A percentile compares a stretch with the other conserved stretches of the same genome.
phyloP scores from a whole-genome alignment of 73 alveolate species.

The Paraurostyla sp. region DNA sequence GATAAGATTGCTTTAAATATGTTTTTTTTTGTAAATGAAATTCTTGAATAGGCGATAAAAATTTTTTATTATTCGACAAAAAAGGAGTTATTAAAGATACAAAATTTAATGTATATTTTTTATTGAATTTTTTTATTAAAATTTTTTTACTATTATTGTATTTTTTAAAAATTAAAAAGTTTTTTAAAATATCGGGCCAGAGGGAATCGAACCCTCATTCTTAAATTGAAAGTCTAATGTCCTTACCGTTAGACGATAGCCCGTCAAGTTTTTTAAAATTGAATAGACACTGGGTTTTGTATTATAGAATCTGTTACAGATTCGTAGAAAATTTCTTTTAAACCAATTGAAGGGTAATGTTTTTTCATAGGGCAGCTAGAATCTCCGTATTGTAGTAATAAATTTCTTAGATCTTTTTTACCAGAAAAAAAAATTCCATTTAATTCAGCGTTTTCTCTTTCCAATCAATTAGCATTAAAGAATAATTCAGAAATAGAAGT shows the following conservation, averaged over 20 bases:
- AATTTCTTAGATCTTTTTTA: slow-evolving; percentile 1
- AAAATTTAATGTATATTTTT: not conserved
- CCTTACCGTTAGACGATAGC: slow-evolving; percentile 52
- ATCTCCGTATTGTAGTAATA: slow-evolving; percentile 20
- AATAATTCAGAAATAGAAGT: not conserved
- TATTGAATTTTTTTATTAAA: too few relatives aligned
- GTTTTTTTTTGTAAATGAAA: not conserved
- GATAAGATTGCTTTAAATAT: not conserved
- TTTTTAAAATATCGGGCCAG: not conserved
- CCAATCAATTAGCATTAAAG: slow-evolving; percentile 21
- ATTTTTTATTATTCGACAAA: not conserved
- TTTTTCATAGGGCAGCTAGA: not conserved
- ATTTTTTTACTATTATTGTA: too few relatives aligned
- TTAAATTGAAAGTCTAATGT: slow-evolving; percentile 48
- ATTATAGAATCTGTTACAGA: not conserved
- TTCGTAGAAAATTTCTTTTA: slow-evolving; percentile 13
- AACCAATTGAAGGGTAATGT: not conserved
- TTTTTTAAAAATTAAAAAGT: too few relatives aligned
- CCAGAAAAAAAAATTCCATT: not conserved
- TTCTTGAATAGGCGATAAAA: not conserved
- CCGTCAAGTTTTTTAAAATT: slow-evolving; percentile 25
- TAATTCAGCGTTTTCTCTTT: slow-evolving; percentile 3
- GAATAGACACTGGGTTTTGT: not conserved
- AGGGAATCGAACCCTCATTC: slow-evolving; percentile 47
- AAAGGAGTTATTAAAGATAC: not conserved